Base-by-base conservation (phyloP, 2,329 filamentous ascomycete genomes). In the Graphiopsis chlorocephala region DNA sequence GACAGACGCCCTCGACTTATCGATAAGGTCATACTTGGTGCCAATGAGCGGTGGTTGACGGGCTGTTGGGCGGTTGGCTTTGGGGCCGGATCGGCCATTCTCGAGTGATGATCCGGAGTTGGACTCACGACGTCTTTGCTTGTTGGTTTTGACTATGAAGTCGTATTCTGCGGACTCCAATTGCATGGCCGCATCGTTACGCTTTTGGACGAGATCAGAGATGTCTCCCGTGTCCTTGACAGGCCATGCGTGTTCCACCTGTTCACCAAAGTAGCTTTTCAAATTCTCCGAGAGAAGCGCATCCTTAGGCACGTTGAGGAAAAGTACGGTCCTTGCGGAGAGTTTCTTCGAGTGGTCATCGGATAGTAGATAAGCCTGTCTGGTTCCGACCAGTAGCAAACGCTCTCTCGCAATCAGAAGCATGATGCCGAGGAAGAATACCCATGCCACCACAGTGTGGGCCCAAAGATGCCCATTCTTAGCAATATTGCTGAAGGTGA, bases 21-120 rank as follows among this genome's bases (percentile, higher is more conserved):
- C 88, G 75, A 99, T 96, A 0, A 92, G 93, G 78, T 98, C 93
- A n/a, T 95, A 90, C 76, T 95, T 94, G 70, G 90, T 86, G 67
- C 92, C 90, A 68, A 93, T 83, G 33, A 96, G 77, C 6, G 84
- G 82, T 71, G 89, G 90, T 60, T 87, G 80, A 35, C 87, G 86
- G 72, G 95, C 90, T 3, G 88, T 87, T 1, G 93, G 93, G 26
- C 73, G 64, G 14, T 68, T 61, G 8, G 65, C 52, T 90, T 67
- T 68, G 1, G 47, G 31, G 17, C 25, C 28, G 5, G 42, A 26
- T 15, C 31, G 26, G 7, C 58, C 63, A 14, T 61, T 61, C 56
- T 65, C 63, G 14, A 48, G 25, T 17, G 63, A 48, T 4, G 62
- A 38, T 31, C 42, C 56, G 17, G 61, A 29, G 35, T 48, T 57